A percentile compares a stretch with the other conserved stretches of the same genome.
Conservation (phyloP, 2,329 filamentous ascomycete genomes). For the Alternaria infectoria region DNA sequence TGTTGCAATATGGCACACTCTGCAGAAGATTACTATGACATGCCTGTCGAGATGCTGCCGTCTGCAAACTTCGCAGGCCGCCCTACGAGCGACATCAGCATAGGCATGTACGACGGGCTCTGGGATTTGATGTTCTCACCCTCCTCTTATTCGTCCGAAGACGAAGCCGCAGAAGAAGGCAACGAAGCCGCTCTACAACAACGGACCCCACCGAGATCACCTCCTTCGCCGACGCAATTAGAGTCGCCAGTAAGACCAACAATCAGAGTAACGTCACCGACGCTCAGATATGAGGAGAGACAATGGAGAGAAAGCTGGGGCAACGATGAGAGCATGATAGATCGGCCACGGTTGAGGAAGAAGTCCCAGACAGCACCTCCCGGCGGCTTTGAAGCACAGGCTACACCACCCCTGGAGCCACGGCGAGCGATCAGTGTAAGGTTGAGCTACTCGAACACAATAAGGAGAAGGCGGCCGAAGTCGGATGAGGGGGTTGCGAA, state of each 20-base stretch:
- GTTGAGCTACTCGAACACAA: constrained; percentile 6
- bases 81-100: constrained; percentile 31
- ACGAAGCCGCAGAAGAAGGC: constrained; percentile 19
- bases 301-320: constrained; percentile 6
- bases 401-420: constrained; percentile 23
- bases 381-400: constrained; percentile 12
- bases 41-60: constrained; percentile 26
- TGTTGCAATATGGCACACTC: constrained; percentile 12
- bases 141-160: constrained; percentile 9
- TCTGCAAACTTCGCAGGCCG: constrained; percentile 32
- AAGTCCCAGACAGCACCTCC: constrained; percentile 32
- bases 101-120: constrained; percentile 24
- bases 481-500: background rate
- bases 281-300: constrained; percentile 2
- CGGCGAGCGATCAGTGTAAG: constrained; percentile 38
- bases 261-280: constrained; percentile 9
- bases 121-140: constrained; percentile 16
- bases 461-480: constrained; percentile 1
- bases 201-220: background rate
- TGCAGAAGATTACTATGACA: constrained; percentile 30
- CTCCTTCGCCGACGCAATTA: constrained; percentile 2
- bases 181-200: constrained; percentile 5
- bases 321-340: constrained; percentile 10
- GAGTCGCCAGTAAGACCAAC: constrained; percentile 4
- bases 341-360: constrained; percentile 18